A percentile compares a stretch with the other conserved stretches of the same genome.
Conservation (phyloP, 2,329 filamentous ascomycete genomes). For the Aspergillus pseudotamarii region DNA sequence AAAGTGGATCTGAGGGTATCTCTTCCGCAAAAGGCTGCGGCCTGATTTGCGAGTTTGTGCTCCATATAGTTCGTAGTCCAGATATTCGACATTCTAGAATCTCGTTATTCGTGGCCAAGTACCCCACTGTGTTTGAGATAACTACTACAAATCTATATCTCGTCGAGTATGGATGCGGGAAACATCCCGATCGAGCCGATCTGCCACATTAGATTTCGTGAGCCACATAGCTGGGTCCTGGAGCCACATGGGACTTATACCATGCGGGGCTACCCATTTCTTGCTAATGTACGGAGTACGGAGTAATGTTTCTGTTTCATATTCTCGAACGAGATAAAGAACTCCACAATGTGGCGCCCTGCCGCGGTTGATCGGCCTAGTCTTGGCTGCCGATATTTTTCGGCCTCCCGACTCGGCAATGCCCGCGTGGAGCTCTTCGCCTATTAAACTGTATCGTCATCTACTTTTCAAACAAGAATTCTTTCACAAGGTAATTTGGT, state of each 20-base stretch:
- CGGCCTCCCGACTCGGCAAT: background rate
- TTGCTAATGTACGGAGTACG: background rate
- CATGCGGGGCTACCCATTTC: background rate
- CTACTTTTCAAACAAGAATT: background rate
- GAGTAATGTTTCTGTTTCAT: background rate
- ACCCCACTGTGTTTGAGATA: background rate
- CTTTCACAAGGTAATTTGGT: background rate
- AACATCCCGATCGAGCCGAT: background rate
- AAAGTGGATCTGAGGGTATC: background rate
- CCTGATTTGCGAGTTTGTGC: background rate
- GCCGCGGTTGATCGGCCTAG: background rate
- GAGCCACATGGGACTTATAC: background rate
- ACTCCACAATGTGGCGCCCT: background rate
- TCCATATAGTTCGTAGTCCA: background rate
- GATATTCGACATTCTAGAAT: background rate
- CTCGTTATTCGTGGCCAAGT: background rate
- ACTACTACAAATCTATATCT: background rate
- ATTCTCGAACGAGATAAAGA: background rate
- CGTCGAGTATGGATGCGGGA: background rate
- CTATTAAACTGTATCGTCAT: background rate
- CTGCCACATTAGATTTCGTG: background rate
- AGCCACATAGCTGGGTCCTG: constrained; percentile 4
- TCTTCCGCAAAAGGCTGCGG: background rate
- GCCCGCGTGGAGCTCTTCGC: background rate
- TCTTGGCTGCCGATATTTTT: background rate